Conservation (phyloP, 495 filamentous ascomycete species). For the Aspergillus olivimuriae region DNA sequence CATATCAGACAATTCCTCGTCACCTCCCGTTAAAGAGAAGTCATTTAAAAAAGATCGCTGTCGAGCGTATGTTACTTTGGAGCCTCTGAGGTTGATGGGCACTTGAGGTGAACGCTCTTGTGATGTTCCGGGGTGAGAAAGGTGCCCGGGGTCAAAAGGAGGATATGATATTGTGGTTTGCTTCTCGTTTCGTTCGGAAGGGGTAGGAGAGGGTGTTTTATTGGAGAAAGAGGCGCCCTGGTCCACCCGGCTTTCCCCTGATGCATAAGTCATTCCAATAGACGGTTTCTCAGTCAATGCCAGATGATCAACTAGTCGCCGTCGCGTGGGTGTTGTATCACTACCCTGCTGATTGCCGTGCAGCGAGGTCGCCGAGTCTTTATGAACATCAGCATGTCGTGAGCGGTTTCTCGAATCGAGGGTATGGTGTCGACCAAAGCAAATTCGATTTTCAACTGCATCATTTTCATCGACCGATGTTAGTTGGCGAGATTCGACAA, state of each 20-base stretch:
- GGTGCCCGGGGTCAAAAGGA: neutral
- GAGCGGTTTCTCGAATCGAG: too few relatives aligned
- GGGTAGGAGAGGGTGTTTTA: too few relatives aligned
- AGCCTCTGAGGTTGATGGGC: conserved; percentile 24
- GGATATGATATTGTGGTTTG: too few relatives aligned
- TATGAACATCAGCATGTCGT: too few relatives aligned
- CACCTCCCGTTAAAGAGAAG: conserved; percentile 9
- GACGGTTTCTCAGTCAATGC: neutral
- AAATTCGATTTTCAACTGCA: too few relatives aligned
- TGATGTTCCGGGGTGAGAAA: conserved; percentile 3
- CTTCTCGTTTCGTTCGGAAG: too few relatives aligned
- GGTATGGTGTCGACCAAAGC: too few relatives aligned
- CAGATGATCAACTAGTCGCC: neutral
- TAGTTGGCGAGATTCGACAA: too few relatives aligned
- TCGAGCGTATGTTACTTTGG: conserved; percentile 56
- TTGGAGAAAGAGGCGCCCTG: too few relatives aligned
- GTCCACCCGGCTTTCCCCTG: too few relatives aligned
- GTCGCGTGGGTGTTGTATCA: neutral
- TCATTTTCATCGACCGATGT: too few relatives aligned
- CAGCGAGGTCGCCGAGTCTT: neutral
- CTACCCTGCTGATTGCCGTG: neutral
- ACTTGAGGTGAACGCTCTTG: conserved; percentile 11
- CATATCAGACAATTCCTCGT: conserved; percentile 1
- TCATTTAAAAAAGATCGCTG: conserved; percentile 56
- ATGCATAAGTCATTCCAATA: too few relatives aligned